phyloP scores from a whole-genome alignment of 73 alveolate species.

The Strombidium stylifer region DNA sequence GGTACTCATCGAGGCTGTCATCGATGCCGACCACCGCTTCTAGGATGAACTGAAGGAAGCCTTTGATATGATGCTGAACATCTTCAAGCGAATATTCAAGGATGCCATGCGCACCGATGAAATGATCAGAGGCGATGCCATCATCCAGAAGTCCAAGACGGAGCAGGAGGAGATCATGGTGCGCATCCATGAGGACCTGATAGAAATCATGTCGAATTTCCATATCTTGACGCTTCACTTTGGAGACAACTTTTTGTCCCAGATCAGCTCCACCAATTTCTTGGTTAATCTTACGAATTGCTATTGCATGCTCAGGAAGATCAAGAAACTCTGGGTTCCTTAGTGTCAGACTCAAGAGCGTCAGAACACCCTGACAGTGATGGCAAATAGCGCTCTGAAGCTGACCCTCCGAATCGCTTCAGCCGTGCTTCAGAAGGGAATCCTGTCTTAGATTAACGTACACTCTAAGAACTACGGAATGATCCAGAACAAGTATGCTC shows the following conservation, averaged over 20 bases:
- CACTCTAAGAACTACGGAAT: slow-evolving; percentile 17
- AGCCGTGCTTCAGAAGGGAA: background rate
- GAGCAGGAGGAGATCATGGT: background rate
- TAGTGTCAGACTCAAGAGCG: too few relatives aligned
- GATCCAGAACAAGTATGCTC: background rate
- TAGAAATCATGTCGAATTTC: slow-evolving; percentile 21
- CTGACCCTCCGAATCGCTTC: background rate
- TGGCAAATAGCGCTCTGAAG: too few relatives aligned
- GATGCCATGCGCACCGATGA: background rate
- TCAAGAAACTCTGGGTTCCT: too few relatives aligned
- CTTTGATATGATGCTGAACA: background rate
- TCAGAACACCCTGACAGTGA: too few relatives aligned
- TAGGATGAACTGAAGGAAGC: slow-evolving; percentile 25
- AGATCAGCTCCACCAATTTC: slow-evolving; percentile 8
- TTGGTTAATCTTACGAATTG: slow-evolving; percentile 16
- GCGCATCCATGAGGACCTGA: background rate
- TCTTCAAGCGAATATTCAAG: slow-evolving; percentile 7
- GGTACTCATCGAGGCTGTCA: background rate
- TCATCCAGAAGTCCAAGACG: background rate
- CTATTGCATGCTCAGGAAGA: slow-evolving; percentile 9
- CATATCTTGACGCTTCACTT: background rate
- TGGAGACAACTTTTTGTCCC: slow-evolving; percentile 3
- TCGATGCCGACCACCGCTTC: slow-evolving; percentile 9
- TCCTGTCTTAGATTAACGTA: background rate
- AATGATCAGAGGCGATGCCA: slow-evolving; percentile 22